Evolutionary conservation across 352 stramenopile species (phyloP), one percentile per base, ranked within the genome.

Genomic region (Pythium dissotocum): DNA sequence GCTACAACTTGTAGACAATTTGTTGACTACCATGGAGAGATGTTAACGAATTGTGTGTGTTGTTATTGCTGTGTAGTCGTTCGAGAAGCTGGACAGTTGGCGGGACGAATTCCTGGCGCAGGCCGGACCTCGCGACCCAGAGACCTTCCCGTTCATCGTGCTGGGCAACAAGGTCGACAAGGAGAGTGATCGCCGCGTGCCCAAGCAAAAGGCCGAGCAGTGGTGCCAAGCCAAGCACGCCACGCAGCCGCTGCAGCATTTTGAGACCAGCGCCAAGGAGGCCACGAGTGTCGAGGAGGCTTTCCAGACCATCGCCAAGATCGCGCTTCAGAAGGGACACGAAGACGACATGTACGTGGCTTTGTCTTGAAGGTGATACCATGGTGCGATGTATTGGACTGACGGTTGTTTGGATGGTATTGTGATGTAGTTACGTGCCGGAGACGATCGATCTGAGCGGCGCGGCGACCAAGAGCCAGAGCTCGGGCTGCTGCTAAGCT

Each of bases 141-240:
- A 98, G 49, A 81, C 89, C 53, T 99, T 99, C 80, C 96, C 97
- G 35, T 99, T 99, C 79, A 96, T 99, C 56, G 91, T 99, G 13
- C 73, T 99, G 46, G 98, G 97, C 36, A 99, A 99, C 78, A 99
- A 99, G 80, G 94, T 98, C 38, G 97, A 99, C 87, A 97, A 98
- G 69, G 90, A 98, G 65, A 55, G 73, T 21, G 88, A 97, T 44
- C 74, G 92, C 69, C 87, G 87, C 59, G 91, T 99, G 54, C 76
- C 85, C 35, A 90, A 89, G 67, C 80, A 95, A 69, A 97, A 91
- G 58, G 95, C 94, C 0, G 84, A 97, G 72, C 80, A 98, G 76
- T 99, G 96, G 95, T 99, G 95, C 60, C 85, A 93, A 40, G 67
- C 78, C 13, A 97, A 97, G 71, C 93, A 92, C 61, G 64, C 87